Percentiles rank a stretch among this genome's conserved stretches.
Conservation (phyloP, 306 rosid genomes). For the Fragaria vesca region DNA sequence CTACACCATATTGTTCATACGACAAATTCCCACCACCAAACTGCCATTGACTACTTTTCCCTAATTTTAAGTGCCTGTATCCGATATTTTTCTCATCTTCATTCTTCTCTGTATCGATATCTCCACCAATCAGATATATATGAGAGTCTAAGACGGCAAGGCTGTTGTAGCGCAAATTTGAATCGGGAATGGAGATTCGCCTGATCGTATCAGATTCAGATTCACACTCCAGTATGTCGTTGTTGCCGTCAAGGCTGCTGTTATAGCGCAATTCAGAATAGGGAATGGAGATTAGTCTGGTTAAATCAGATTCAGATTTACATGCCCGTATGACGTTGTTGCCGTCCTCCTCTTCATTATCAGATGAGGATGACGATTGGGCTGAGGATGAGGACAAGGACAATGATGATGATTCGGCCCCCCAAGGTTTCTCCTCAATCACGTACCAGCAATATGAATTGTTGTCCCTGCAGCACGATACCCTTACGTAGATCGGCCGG, state of each 20-base stretch:
- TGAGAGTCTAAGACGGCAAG: not conserved
- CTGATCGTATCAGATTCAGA: not conserved
- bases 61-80: not conserved
- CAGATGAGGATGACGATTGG: not conserved
- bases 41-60: not conserved
- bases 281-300: not conserved
- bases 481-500: not conserved
- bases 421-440: not conserved
- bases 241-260: not conserved
- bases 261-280: not conserved
- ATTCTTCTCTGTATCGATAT: not conserved
- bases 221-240: not conserved
- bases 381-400: not conserved
- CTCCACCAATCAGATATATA: too few relatives aligned
- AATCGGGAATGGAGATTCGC: not conserved
- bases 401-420: not conserved
- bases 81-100: not conserved
- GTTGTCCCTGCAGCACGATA: not conserved
- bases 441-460: not conserved
- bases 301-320: not conserved
- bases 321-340: not conserved
- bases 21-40: not conserved
- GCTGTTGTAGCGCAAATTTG: not conserved
- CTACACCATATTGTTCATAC: not conserved
- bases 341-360: not conserved